Percentiles rank a stretch among this genome's conserved stretches.
Conservation (phyloP, 2,329 filamentous ascomycete genomes). For the Claviceps spartinae region DNA sequence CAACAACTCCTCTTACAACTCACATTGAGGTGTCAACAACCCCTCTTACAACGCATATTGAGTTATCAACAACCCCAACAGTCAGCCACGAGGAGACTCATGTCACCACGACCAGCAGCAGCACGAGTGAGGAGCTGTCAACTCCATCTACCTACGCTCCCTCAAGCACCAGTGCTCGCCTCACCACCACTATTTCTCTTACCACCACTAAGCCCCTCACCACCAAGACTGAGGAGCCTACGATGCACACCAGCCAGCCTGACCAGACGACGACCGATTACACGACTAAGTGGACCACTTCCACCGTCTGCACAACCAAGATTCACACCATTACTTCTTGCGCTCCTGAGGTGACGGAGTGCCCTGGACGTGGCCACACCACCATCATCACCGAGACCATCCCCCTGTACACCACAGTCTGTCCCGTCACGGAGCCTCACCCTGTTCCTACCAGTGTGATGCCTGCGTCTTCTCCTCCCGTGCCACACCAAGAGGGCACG, state of each 20-base stretch:
- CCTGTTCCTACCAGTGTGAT: not conserved
- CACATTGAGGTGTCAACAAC: not conserved
- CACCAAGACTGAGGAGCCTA: slow-evolving; percentile 1
- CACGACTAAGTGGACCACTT: slow-evolving; percentile 15
- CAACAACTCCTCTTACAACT: not conserved
- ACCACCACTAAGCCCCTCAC: slow-evolving; percentile 3
- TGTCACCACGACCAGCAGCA: slow-evolving; percentile 1
- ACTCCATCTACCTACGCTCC: slow-evolving; percentile 5
- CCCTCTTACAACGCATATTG: not conserved
- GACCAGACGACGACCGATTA: slow-evolving; percentile 2
- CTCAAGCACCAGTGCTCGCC: slow-evolving; percentile 1
- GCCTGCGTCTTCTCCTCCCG: not conserved
- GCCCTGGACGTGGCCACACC: slow-evolving; percentile 15
- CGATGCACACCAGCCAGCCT: slow-evolving; percentile 6
- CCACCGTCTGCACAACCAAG: slow-evolving; percentile 18
- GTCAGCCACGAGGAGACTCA: not conserved
- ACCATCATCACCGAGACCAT: slow-evolving; percentile 17
- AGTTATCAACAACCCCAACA: not conserved
- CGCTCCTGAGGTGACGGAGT: slow-evolving; percentile 17
- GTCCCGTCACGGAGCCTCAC: slow-evolving; percentile 21
- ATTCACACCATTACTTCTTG: slow-evolving; percentile 17
- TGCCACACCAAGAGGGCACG: not conserved
- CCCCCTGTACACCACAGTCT: slow-evolving; percentile 26
- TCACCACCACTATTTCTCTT: slow-evolving; percentile 2
- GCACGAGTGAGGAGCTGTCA: slow-evolving; percentile 2